A percentile compares a stretch with the other conserved stretches of the same genome.
Conservation (phyloP, 495 filamentous ascomycete genomes). For the Parmelia sp. region DNA sequence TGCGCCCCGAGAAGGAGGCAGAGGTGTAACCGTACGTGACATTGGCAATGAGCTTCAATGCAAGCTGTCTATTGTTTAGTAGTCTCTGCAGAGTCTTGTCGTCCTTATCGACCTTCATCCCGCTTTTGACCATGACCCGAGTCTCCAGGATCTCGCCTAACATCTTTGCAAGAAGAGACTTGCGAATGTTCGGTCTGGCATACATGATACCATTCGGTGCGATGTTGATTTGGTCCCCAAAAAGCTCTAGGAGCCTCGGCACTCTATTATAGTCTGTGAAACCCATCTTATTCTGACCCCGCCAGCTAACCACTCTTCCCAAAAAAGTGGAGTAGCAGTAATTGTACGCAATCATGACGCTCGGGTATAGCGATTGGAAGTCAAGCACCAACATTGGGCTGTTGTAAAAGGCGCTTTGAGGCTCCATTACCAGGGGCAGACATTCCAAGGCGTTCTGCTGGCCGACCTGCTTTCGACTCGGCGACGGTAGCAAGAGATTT, state of each 20-base stretch:
- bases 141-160: constrained; percentile 93
- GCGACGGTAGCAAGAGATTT: constrained; percentile 84
- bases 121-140: constrained; percentile 94
- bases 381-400: constrained; percentile 87
- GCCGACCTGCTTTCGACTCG: constrained; percentile 84
- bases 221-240: constrained; percentile 85
- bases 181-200: constrained; percentile 74
- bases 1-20: constrained; percentile 87
- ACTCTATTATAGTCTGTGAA: constrained; percentile 77
- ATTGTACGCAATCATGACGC: constrained; percentile 98
- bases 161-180: constrained; percentile 93
- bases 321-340: constrained; percentile 98
- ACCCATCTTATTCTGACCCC: constrained; percentile 90
- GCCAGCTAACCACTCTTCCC: constrained; percentile 76
- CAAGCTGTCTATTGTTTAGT: constrained; percentile 88
- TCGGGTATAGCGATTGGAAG: constrained; percentile 94
- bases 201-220: constrained; percentile 97
- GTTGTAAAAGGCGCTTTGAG: constrained; percentile 88
- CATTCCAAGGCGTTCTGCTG: constrained; percentile 94
- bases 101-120: constrained; percentile 92
- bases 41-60: constrained; percentile 95
- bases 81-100: constrained; percentile 81
- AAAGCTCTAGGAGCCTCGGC: constrained; percentile 64
- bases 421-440: constrained; percentile 94
- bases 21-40: constrained; percentile 98